These are phyloP conservation scores for Coemansia nantahalensis DNA, from an alignment of 192 early-diverging fungal species.

Conservation along the genomic window DNA sequence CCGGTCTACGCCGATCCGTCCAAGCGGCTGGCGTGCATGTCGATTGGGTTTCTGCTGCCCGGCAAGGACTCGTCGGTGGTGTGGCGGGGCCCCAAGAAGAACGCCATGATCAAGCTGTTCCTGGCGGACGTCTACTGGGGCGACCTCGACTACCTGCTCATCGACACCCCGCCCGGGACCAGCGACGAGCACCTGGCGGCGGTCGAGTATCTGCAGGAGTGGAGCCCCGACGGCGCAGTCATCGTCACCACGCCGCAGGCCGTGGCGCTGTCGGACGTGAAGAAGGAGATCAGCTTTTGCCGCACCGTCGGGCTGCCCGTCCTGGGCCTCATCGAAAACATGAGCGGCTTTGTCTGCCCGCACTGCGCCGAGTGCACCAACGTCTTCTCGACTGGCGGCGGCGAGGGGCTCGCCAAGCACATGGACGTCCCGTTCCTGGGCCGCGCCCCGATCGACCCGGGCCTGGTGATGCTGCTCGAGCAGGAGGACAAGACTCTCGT, in stretches of 20 bases:
- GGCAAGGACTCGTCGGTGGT: constrained; percentile 91
- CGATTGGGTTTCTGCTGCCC: constrained; percentile 90
- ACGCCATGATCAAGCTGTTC: constrained; percentile 98
- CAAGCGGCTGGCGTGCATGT: constrained; percentile 85
- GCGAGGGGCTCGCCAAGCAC: constrained; percentile 83
- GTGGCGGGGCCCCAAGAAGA: constrained; percentile 99
- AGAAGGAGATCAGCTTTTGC: constrained; percentile 98
- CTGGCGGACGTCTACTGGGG: constrained; percentile 97
- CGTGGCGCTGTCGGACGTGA: constrained; percentile 84
- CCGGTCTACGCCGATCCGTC: constrained; percentile 70
- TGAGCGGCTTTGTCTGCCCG: constrained; percentile 96
- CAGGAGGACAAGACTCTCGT: constrained; percentile 52
- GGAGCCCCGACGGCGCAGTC: constrained; percentile 80
- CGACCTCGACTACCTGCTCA: constrained; percentile 87
- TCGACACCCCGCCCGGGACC: constrained; percentile 98
- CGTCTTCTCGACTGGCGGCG: constrained; percentile 94
- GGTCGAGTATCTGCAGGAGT: constrained; percentile 84
- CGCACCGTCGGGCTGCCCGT: constrained; percentile 84
- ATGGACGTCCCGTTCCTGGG: constrained; percentile 86
- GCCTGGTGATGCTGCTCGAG: constrained; percentile 65
- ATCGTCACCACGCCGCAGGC: constrained; percentile 97
- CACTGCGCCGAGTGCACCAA: constrained; percentile 78
- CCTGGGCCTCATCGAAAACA: constrained; percentile 94
- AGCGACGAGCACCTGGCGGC: constrained; percentile 96
- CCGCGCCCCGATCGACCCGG: constrained; percentile 88